phyloP scores from a whole-genome alignment of 1,139 yeast species.

The Debaryomyces singareniensis region DNA sequence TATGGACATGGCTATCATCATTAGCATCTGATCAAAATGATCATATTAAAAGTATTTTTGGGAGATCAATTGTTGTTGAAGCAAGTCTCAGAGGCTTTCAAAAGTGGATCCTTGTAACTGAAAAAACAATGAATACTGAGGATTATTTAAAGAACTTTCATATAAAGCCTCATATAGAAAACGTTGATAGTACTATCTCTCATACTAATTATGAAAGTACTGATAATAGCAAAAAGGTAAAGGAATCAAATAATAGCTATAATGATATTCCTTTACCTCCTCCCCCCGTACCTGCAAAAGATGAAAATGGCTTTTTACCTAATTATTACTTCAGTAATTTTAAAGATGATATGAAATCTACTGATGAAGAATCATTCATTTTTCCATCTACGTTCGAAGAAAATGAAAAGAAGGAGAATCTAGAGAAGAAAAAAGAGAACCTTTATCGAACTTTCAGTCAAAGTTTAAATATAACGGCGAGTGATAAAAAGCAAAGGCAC shows the following conservation, averaged over 20 bases:
- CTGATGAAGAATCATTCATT: slow-evolving; percentile 6
- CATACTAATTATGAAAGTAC: not conserved
- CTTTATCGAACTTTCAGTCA: slow-evolving; percentile 6
- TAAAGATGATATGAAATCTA: slow-evolving; percentile 6
- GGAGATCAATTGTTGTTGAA: slow-evolving; percentile 72
- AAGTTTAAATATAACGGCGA: slow-evolving; percentile 4
- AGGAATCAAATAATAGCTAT: too few relatives aligned
- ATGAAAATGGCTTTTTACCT: slow-evolving; percentile 14
- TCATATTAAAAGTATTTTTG: slow-evolving; percentile 61
- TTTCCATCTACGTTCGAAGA: slow-evolving; percentile 8
- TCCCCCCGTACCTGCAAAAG: slow-evolving; percentile 5
- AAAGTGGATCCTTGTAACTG: slow-evolving; percentile 80
- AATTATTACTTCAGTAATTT: slow-evolving; percentile 11
- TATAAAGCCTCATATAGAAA: not conserved
- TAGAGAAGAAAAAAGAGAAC: slow-evolving; percentile 6
- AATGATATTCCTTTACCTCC: too few relatives aligned
- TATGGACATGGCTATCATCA: slow-evolving; percentile 87
- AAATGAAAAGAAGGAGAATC: slow-evolving; percentile 7
- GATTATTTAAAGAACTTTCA: not conserved
- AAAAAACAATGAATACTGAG: slow-evolving; percentile 21
- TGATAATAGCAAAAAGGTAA: too few relatives aligned
- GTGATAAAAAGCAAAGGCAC: slow-evolving; percentile 2
- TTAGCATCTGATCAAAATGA: slow-evolving; percentile 70
- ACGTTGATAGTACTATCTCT: too few relatives aligned
- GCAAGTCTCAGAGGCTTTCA: slow-evolving; percentile 70